These are phyloP conservation scores for Arachis hypogaea DNA, from an alignment of 306 rosid species.

Conservation along the genomic window DNA sequence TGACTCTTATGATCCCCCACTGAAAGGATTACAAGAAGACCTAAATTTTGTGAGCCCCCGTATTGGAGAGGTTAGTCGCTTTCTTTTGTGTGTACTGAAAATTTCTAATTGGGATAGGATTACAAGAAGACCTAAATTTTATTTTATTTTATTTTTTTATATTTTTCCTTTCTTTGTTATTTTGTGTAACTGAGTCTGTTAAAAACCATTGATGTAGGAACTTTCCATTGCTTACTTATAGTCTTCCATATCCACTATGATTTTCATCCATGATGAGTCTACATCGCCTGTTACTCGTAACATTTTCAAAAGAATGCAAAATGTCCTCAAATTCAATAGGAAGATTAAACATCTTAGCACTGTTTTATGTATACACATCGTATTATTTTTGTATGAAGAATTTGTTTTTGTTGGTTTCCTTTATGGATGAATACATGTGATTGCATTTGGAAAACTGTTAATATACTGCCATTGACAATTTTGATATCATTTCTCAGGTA, in stretches of 20 bases:
- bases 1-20: conserved; percentile 93
- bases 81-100: conserved; percentile 31
- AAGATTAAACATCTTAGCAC: conserved; percentile 24
- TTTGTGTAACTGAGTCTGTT: background rate
- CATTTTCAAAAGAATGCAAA: conserved; percentile 32
- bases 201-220: conserved; percentile 19
- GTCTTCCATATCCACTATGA: conserved; percentile 13
- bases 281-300: conserved; percentile 1
- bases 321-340: conserved; percentile 1
- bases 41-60: conserved; percentile 98
- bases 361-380: conserved; percentile 13
- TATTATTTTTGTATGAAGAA: background rate
- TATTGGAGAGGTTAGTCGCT: conserved; percentile 90
- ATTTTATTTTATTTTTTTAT: background rate
- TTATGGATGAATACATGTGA: conserved; percentile 11
- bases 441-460: conserved; percentile 32
- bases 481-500: conserved; percentile 59
- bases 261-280: conserved; percentile 17
- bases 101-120: conserved; percentile 4
- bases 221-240: background rate
- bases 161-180: conserved; percentile 9
- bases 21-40: conserved; percentile 96
- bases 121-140: no score
- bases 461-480: conserved; percentile 21
- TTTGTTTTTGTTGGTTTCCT: conserved; percentile 28